Conservation (phyloP, 495 filamentous ascomycete species). For the Bacidia gigantensis region DNA sequence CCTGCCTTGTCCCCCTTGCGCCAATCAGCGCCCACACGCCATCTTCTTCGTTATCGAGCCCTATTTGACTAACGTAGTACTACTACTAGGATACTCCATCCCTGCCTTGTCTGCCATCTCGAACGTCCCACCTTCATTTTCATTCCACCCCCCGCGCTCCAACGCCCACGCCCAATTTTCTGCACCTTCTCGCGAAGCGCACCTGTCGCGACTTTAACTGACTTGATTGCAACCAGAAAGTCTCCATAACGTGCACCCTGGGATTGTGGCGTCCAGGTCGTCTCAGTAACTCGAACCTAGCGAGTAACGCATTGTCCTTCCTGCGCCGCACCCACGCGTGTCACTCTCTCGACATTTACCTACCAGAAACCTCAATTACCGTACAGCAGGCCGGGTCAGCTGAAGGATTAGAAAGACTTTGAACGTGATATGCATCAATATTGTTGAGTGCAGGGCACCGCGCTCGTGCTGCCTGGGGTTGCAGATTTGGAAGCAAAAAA, state of each 20-base stretch:
- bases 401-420: not conserved
- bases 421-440: not conserved
- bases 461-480: not conserved
- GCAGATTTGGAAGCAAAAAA: not conserved
- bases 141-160: slow-evolving; percentile 16
- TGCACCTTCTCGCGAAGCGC: slow-evolving; percentile 14
- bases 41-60: slow-evolving; percentile 16
- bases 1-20: slow-evolving; percentile 7
- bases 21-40: slow-evolving; percentile 15
- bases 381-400: not conserved
- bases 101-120: not conserved
- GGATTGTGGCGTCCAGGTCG: not conserved
- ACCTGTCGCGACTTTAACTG: slow-evolving; percentile 8
- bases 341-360: not conserved
- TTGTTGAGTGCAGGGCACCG: not conserved
- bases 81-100: slow-evolving; percentile 6
- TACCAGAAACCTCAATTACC: too few relatives aligned
- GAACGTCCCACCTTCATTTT: slow-evolving; percentile 3
- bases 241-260: not conserved
- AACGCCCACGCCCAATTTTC: slow-evolving; percentile 9
- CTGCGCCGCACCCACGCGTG: not conserved
- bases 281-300: not conserved
- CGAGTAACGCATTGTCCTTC: not conserved
- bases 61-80: slow-evolving; percentile 10
- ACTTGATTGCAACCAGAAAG: not conserved